Base-by-base conservation (phyloP, 2,329 filamentous ascomycete genomes). In the Ophiostoma perfectum region DNA sequence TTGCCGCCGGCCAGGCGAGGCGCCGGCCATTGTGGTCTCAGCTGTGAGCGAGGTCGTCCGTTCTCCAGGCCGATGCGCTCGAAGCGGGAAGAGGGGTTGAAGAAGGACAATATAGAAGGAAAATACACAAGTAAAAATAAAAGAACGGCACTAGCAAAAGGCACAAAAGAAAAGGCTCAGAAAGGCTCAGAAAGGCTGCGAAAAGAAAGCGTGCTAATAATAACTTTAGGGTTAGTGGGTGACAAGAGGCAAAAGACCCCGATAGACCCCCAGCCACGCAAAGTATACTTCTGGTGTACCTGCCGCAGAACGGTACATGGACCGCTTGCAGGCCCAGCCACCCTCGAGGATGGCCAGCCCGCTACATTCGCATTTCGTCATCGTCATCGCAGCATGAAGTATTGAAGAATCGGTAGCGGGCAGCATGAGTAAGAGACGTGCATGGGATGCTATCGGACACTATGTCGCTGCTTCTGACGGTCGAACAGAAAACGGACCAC, bases 311-410 rank as follows among this genome's bases (percentile, higher is more conserved):
- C 7, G 27, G n/a, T 60, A 60, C 55, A 38, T 55, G 14, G 4
- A 36, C n/a, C 2, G 6, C 45, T 47, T 47, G 42, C 45, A n/a
- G 18, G 12, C 49, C 49, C 49, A 55, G 49, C 49, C 49, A 55
- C 49, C 49, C 49, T 55, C 49, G 49, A 55, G 49, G 49, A 55
- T 55, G 49, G 49, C 49, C 49, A 55, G 27, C 49, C 27, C 49
- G 27, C 49, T 55, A 55, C 49, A 55, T 55, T 0, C 42, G 47
- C 5, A 49, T 49, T 49, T 49, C 47, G 49, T 55, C 49, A 55
- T 55, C 12, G 49, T 14, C 49, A 47, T 55, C 49, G 6, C 45
- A 14, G 45, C 45, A 47, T 8, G 47, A 52, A 16, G n/a, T 52
- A n/a, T 11, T 47, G 44, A 16, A 49, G 12, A 49, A 14, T 0